Conservation (phyloP, 441 rosid species). For the Hura crepitans region DNA sequence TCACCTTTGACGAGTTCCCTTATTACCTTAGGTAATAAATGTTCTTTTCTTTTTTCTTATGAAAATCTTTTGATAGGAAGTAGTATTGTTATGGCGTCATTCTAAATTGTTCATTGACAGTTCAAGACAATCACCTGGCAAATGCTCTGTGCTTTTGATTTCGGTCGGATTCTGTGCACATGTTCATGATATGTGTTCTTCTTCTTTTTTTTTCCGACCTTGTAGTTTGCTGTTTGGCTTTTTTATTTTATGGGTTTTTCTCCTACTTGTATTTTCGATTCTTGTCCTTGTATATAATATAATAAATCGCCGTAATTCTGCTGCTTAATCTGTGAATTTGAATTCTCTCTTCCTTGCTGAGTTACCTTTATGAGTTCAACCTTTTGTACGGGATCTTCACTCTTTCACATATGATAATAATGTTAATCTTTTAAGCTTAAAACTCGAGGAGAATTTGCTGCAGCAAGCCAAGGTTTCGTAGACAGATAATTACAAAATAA, state of each 20-base stretch:
- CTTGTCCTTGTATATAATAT: background rate
- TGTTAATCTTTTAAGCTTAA: slow-evolving; percentile 6
- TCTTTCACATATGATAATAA: slow-evolving; percentile 5
- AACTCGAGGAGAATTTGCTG: background rate
- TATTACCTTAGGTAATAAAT: slow-evolving; percentile 57
- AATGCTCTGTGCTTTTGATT: slow-evolving; percentile 9
- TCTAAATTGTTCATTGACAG: background rate
- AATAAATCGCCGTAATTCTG: background rate
- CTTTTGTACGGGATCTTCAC: background rate
- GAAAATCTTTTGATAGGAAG: slow-evolving; percentile 17
- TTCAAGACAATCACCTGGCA: background rate
- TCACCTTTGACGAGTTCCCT: slow-evolving; percentile 76
- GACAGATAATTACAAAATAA: too few species aligned
- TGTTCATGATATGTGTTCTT: slow-evolving; percentile 22
- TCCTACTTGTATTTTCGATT: background rate
- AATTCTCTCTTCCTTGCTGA: background rate
- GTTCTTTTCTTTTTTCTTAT: background rate
- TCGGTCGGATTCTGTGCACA: slow-evolving; percentile 29
- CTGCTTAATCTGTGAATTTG: slow-evolving; percentile 7
- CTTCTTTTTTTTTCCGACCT: background rate
- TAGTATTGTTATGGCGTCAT: slow-evolving; percentile 17
- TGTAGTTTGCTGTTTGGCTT: background rate
- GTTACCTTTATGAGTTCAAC: background rate
- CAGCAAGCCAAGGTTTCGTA: too few species aligned
- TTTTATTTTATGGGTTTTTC: background rate